Conservation (phyloP, 306 rosid genomes). For the Quercus alba region DNA sequence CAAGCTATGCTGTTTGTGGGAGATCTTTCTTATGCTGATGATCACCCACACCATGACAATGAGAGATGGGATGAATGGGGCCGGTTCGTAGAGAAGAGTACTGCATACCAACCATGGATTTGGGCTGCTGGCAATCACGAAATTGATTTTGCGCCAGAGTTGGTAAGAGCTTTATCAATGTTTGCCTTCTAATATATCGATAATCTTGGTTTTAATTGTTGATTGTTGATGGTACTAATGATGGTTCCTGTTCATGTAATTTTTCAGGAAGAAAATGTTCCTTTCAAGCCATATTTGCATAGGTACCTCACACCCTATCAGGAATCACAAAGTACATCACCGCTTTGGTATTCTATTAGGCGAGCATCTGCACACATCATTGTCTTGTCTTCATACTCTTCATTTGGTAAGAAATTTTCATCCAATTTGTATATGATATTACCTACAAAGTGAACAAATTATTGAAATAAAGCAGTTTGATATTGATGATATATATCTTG, state of each 20-base stretch:
- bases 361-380: constrained; percentile 89
- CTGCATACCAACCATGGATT: constrained; percentile 83
- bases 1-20: constrained; percentile 51
- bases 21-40: constrained; percentile 73
- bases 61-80: constrained; percentile 82
- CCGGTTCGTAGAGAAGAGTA: constrained; percentile 61
- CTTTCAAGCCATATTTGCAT: constrained; percentile 59
- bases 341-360: constrained; percentile 85
- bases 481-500: background rate
- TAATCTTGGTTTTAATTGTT: too few relatives aligned
- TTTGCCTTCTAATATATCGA: background rate
- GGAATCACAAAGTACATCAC: constrained; percentile 60
- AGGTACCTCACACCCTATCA: constrained; percentile 59
- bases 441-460: background rate
- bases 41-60: constrained; percentile 65
- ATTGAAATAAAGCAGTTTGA: background rate
- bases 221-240: too few relatives aligned
- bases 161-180: constrained; percentile 12
- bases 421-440: background rate
- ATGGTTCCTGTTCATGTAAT: background rate
- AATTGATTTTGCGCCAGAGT: constrained; percentile 38
- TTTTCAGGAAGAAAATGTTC: constrained; percentile 64
- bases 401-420: constrained; percentile 48
- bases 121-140: constrained; percentile 65
- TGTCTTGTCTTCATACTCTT: constrained; percentile 76